phyloP scores from a whole-genome alignment of 2,329 filamentous ascomycete genomes.

The Cucurbitaria berberidis region DNA sequence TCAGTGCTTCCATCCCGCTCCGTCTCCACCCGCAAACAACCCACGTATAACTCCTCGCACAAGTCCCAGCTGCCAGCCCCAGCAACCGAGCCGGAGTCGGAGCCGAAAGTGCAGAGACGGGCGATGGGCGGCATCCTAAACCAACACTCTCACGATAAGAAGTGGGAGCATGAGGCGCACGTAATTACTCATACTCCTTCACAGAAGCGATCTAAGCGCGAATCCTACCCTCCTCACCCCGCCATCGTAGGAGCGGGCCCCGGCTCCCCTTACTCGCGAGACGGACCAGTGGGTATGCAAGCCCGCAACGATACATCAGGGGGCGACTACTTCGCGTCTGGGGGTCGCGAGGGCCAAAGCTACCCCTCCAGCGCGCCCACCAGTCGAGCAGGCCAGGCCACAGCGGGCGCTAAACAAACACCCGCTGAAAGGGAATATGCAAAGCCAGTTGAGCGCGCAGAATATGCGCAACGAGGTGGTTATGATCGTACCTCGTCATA shows the following conservation, averaged over 20 bases:
- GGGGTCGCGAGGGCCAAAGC: constrained; percentile 23
- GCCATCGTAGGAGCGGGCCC: constrained; percentile 46
- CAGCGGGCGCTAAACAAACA: neutral
- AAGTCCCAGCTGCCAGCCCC: constrained; percentile 39
- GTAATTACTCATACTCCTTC: constrained; percentile 32
- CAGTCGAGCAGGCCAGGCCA: constrained; percentile 1
- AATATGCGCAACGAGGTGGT: constrained; percentile 26
- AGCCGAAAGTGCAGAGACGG: constrained; percentile 31
- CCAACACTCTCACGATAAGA: constrained; percentile 31
- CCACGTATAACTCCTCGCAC: constrained; percentile 44
- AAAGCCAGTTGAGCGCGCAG: constrained; percentile 19
- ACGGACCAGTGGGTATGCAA: constrained; percentile 33
- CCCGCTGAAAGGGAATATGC: constrained; percentile 7
- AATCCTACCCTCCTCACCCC: constrained; percentile 45
- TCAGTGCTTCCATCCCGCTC: constrained; percentile 29
- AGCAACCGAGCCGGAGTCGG: constrained; percentile 15
- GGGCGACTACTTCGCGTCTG: constrained; percentile 39
- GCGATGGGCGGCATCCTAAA: constrained; percentile 45
- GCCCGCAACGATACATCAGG: constrained; percentile 34
- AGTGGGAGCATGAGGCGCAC: constrained; percentile 42
- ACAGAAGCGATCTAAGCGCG: constrained; percentile 30
- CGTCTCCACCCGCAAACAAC: constrained; percentile 29
- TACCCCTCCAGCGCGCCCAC: constrained; percentile 11
- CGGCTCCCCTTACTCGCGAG: constrained; percentile 39
- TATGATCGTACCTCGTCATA: constrained; percentile 31